These are phyloP conservation scores for Pyrenophora seminiperda DNA, from an alignment of 2,329 filamentous ascomycete genomes.

Conservation along the genomic window DNA sequence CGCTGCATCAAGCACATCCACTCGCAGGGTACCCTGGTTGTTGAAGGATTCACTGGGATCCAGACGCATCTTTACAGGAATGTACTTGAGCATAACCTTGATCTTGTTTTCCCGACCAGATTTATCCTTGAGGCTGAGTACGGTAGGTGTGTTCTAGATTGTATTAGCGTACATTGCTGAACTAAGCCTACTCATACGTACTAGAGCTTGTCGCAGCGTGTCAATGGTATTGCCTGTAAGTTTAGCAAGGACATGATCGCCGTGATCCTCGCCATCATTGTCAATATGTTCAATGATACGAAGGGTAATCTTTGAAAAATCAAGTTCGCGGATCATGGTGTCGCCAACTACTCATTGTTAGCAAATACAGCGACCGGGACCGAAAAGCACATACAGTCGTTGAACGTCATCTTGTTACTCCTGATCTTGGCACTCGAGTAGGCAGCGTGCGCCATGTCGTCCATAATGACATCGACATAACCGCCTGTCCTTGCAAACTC, in stretches of 20 bases:
- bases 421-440: slow-evolving; percentile 81
- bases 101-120: slow-evolving; percentile 78
- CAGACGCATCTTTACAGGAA: slow-evolving; percentile 91
- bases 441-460: slow-evolving; percentile 91
- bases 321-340: slow-evolving; percentile 94
- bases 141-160: slow-evolving; percentile 81
- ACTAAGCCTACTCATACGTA: slow-evolving; percentile 53
- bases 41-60: slow-evolving; percentile 97
- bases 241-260: slow-evolving; percentile 78
- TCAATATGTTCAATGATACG: slow-evolving; percentile 82
- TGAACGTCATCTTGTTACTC: slow-evolving; percentile 72
- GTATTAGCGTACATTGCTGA: slow-evolving; percentile 10
- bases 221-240: slow-evolving; percentile 83
- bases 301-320: slow-evolving; percentile 90
- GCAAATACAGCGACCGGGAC: slow-evolving; percentile 4
- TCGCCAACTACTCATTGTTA: slow-evolving; percentile 68
- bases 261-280: slow-evolving; percentile 68
- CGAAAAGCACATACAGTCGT: slow-evolving; percentile 66
- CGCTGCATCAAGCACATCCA: slow-evolving; percentile 86
- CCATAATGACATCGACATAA: slow-evolving; percentile 86
- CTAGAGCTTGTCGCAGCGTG: slow-evolving; percentile 84
- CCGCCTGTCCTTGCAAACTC: slow-evolving; percentile 77
- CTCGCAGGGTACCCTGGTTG: slow-evolving; percentile 93
- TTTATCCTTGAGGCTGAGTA: slow-evolving; percentile 77
- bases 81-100: slow-evolving; percentile 91